Conservation (phyloP, 768 basidiomycete species). For the Termitomyces sp. region DNA sequence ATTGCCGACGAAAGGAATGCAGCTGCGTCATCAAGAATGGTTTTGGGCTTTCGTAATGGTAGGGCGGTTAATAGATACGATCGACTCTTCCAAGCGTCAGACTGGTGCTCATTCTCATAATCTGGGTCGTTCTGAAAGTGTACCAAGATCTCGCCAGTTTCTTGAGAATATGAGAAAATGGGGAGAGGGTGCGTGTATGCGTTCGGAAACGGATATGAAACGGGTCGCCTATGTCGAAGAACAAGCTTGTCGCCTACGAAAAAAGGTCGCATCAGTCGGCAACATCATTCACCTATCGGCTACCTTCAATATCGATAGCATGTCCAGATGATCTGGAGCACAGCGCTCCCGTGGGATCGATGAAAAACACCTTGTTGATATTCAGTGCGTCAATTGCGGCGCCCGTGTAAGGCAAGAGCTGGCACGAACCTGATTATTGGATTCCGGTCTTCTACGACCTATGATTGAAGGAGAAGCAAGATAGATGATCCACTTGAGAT, state of each 20-base stretch:
- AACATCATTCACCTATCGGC: neutral
- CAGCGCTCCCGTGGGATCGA: conserved; percentile 72
- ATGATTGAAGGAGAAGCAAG: neutral
- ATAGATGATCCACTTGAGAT: neutral
- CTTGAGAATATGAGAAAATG: conserved; percentile 56
- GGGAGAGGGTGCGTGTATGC: conserved; percentile 75
- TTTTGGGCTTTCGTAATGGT: conserved; percentile 65
- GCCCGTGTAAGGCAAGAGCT: neutral
- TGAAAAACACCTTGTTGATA: conserved; percentile 69
- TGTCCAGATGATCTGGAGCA: conserved; percentile 81
- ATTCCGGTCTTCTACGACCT: conserved; percentile 68
- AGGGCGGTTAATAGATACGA: conserved; percentile 64
- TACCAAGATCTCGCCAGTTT: conserved; percentile 58
- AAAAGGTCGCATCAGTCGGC: conserved; percentile 1
- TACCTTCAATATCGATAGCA: conserved; percentile 79
- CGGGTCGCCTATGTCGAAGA: conserved; percentile 73
- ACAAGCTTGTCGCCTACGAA: conserved; percentile 60
- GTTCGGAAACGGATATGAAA: conserved; percentile 79
- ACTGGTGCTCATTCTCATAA: conserved; percentile 43
- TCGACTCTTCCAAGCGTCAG: conserved; percentile 55
- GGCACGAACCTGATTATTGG: conserved; percentile 67
- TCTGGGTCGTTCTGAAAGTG: conserved; percentile 63
- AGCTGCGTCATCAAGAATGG: conserved; percentile 71
- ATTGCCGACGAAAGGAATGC: conserved; percentile 63
- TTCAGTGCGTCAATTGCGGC: neutral